phyloP scores from a whole-genome alignment of 192 early-diverging fungal species.

The Lunasporangiospora selenospora region DNA sequence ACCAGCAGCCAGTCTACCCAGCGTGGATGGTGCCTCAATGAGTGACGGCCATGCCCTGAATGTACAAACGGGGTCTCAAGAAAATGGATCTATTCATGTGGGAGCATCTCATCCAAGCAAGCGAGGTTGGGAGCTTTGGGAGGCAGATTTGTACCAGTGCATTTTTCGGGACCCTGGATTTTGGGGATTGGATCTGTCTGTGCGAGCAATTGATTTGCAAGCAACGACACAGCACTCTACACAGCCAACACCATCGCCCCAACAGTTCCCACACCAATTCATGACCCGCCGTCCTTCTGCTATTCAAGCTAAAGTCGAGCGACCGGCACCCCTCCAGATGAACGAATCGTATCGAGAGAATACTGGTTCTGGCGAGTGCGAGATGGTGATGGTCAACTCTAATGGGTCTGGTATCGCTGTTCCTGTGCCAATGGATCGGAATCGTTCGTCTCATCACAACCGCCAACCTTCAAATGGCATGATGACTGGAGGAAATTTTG shows the following conservation, averaged over 20 bases:
- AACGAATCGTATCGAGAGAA: not conserved
- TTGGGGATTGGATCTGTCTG: conserved; percentile 33
- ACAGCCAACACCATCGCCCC: not conserved
- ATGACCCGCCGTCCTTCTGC: not conserved
- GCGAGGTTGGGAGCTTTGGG: conserved; percentile 47
- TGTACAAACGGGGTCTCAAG: not conserved
- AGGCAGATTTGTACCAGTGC: conserved; percentile 45
- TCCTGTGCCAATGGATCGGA: conserved; percentile 2
- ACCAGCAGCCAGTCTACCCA: not conserved
- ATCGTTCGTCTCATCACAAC: too few relatives aligned
- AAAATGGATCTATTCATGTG: not conserved
- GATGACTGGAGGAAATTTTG: too few relatives aligned
- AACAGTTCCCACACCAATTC: not conserved
- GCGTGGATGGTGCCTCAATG: too few relatives aligned
- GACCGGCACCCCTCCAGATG: not conserved
- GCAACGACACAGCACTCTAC: too few relatives aligned
- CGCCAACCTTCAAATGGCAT: not conserved
- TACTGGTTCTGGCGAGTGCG: not conserved
- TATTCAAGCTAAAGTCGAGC: too few relatives aligned
- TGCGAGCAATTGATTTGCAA: conserved; percentile 33
- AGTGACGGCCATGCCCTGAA: conserved; percentile 6
- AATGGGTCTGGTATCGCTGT: conserved; percentile 38
- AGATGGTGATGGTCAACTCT: conserved; percentile 4
- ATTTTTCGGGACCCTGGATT: conserved; percentile 43
- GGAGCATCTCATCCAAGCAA: conserved; percentile 1